These are phyloP conservation scores for Cordyceps fumosorosea DNA, from an alignment of 2,329 filamentous ascomycete species.

Conservation along the genomic window DNA sequence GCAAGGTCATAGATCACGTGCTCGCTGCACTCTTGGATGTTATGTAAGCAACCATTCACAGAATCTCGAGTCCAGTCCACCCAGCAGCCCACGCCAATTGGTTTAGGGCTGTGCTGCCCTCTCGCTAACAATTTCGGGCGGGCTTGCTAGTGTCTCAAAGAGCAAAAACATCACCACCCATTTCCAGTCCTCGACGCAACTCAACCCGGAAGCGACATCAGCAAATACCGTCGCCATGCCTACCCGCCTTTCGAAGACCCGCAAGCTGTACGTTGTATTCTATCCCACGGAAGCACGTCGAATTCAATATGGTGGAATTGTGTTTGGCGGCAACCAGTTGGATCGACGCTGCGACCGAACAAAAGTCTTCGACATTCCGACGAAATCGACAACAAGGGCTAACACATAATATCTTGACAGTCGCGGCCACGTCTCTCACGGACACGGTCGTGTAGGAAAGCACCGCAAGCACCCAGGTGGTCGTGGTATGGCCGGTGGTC, in stretches of 20 bases:
- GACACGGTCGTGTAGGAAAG: constrained; percentile 98
- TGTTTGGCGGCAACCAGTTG: constrained; percentile 7
- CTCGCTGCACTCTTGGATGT: background rate
- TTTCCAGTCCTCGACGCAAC: constrained; percentile 26
- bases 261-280: constrained; percentile 59
- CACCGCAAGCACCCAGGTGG: constrained; percentile 86
- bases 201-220: constrained; percentile 38
- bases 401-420: constrained; percentile 40
- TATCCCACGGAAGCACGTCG: constrained; percentile 10
- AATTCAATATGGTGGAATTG: constrained; percentile 5
- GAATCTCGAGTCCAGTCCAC: background rate
- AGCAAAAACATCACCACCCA: constrained; percentile 34
- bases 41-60: background rate
- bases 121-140: constrained; percentile 31
- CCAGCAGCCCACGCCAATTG: constrained; percentile 12
- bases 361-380: constrained; percentile 4
- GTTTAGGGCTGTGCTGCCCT: constrained; percentile 38
- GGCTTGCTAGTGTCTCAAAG: constrained; percentile 22
- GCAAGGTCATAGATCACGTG: constrained; percentile 24
- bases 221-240: constrained; percentile 54
- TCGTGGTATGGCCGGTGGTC: constrained; percentile 92
- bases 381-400: constrained; percentile 14
- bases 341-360: background rate
- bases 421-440: constrained; percentile 97
- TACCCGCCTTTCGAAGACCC: constrained; percentile 69